Evolutionary conservation across 805 yeast species (phyloP).

Genomic region (Tetrapisispora phaffii): DNA sequence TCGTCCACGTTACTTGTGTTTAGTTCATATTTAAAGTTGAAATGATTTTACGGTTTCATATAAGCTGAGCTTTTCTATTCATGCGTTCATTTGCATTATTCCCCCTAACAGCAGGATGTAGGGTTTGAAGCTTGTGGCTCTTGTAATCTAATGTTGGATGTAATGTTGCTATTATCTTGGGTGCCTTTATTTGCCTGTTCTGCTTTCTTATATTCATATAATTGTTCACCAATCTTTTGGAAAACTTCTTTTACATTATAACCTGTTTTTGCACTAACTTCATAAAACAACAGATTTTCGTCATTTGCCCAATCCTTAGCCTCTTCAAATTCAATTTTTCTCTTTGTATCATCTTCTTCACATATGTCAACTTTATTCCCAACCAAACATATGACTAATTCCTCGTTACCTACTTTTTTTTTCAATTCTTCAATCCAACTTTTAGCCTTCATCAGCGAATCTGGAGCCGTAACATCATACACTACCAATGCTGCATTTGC

Average conservation of each 20-base stretch:
- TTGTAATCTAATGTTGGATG: conserved; percentile 30
- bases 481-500: conserved; percentile 81
- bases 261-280: conserved; percentile 89
- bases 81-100: not conserved
- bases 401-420: conserved; percentile 62
- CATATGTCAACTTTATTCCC: conserved; percentile 76
- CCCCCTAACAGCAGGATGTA: conserved; percentile 31
- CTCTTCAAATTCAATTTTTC: conserved; percentile 53
- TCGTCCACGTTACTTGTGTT: no score
- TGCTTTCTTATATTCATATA: conserved; percentile 25
- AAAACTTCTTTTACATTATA: conserved; percentile 86
- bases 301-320: conserved; percentile 84
- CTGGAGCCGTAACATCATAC: conserved; percentile 63
- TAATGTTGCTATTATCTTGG: conserved; percentile 7
- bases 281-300: conserved; percentile 82
- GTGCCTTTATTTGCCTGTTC: conserved; percentile 9
- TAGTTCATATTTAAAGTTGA: no score
- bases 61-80: not conserved
- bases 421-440: conserved; percentile 89
- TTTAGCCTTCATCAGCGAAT: conserved; percentile 70
- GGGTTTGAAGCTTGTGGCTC: conserved; percentile 37
- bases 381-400: conserved; percentile 71
- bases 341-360: conserved; percentile 46
- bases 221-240: conserved; percentile 72
- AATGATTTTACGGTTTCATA: not conserved